Base-by-base conservation (phyloP, 164 flowering plant species). In the Dillenia suffruticosa region DNA sequence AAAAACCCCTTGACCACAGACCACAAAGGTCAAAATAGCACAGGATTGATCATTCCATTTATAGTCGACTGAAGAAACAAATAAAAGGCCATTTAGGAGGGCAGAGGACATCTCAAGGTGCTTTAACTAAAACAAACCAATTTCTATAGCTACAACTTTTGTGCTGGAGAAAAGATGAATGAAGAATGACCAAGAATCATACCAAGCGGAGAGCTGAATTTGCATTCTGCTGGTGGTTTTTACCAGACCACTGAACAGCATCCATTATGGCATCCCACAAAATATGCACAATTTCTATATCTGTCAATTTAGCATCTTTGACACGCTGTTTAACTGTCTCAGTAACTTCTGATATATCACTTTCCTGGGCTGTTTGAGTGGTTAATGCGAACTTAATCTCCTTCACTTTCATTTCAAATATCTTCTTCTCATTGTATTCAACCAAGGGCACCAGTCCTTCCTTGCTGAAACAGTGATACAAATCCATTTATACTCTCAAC, bases 161-260 rank as follows among this genome's bases (percentile, higher is more conserved):
- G 40, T 26, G 40, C 40, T 26, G 40, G 40, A 26, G 40, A 26
- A 5, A 26, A 2, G 26, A 24, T 24, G 5, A 26, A 26, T 26
- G 40, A 26, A n/a, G n/a, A n/a, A n/a, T n/a, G n/a, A n/a, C 4
- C 40, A 2, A 26, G 40, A 26, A 26, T 26, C 13, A 61, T 67
- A 90, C 98, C 88, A 89, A 95, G 32, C 97, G 95, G 24, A 94
- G 74, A 51, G 95, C 98, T 40, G 89, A 32, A 79, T 94, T 94
- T 50, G 97, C 96, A 81, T 94, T 94, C 78, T 94, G 98, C 78
- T 94, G 98, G 78, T 94, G 98, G 59, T 94, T 94, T 79, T 94
- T 94, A 24, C 97, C 97, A 59, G 98, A 94, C 98, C 98, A 94
- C 77, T 87, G 97, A 71, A 94, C 95, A 65, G 97, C 89, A 78